Evolutionary conservation across 23 red algal genomes (phyloP).

Genomic region (Gracilaria gracilis): DNA sequence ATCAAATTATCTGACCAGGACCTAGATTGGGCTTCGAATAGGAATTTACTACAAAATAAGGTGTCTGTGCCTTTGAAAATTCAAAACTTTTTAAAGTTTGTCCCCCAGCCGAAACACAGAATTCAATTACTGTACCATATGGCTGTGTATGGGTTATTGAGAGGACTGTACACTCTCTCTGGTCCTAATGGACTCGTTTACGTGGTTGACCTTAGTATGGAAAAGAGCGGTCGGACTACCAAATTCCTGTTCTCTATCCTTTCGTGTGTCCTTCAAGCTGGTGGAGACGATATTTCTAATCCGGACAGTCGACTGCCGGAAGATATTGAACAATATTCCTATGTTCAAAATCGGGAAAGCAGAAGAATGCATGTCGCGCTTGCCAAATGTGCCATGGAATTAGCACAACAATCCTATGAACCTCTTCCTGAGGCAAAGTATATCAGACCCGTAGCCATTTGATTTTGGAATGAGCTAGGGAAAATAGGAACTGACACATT

Average conservation of each 20-base stretch:
- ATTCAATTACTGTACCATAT: neutral
- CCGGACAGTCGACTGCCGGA: neutral
- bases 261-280: neutral
- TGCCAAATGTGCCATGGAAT: neutral
- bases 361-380: neutral
- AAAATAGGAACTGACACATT: too few species aligned
- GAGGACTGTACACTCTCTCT: neutral
- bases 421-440: too few species aligned
- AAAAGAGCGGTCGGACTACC: neutral
- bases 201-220: neutral
- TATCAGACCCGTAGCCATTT: too few species aligned
- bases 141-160: too few species aligned
- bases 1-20: too few species aligned
- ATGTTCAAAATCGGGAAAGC: neutral
- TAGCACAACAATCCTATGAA: too few species aligned
- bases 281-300: neutral
- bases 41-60: too few species aligned
- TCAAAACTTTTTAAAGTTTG: too few species aligned
- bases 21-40: too few species aligned
- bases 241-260: neutral
- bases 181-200: neutral
- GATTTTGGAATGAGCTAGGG: too few species aligned
- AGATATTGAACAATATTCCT: neutral
- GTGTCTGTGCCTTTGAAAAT: too few species aligned
- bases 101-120: too few species aligned